Evolutionary conservation across 768 basidiomycete genomes (phyloP).

Genomic region (Boletus rubescentipes): DNA sequence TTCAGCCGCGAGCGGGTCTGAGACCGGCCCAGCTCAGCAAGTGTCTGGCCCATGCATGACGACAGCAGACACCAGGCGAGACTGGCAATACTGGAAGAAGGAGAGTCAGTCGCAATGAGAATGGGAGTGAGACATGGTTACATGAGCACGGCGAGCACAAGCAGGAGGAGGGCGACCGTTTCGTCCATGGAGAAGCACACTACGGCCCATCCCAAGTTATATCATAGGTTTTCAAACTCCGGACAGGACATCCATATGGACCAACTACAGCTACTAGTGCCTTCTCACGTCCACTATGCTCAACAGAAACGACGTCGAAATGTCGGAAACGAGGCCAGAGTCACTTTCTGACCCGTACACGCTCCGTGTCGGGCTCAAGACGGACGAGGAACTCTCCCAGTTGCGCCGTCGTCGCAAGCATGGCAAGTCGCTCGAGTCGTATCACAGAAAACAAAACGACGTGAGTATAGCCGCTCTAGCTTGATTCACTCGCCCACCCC

Average conservation of each 20-base stretch:
- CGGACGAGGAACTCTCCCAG: slow-evolving; percentile 60
- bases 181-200: slow-evolving; percentile 9
- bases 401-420: slow-evolving; percentile 55
- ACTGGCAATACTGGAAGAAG: slow-evolving; percentile 40
- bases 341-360: slow-evolving; percentile 61
- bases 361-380: slow-evolving; percentile 58
- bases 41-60: slow-evolving; percentile 58
- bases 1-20: too few relatives aligned
- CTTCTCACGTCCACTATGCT: too few relatives aligned
- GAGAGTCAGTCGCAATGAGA: neutral
- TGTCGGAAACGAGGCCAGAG: slow-evolving; percentile 32
- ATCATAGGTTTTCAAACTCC: too few relatives aligned
- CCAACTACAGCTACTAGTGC: too few relatives aligned
- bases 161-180: slow-evolving; percentile 40
- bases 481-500: neutral
- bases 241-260: too few relatives aligned
- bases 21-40: slow-evolving; percentile 48
- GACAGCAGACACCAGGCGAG: slow-evolving; percentile 67
- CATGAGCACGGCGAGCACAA: slow-evolving; percentile 51
- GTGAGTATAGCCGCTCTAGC: slow-evolving; percentile 38
- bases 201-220: too few relatives aligned
- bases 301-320: slow-evolving; percentile 37
- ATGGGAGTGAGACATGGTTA: slow-evolving; percentile 18
- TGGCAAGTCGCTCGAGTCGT: slow-evolving; percentile 63
- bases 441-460: slow-evolving; percentile 71